Base-by-base conservation (phyloP, 73 alveolate species). In the Halteria grandinella region DNA sequence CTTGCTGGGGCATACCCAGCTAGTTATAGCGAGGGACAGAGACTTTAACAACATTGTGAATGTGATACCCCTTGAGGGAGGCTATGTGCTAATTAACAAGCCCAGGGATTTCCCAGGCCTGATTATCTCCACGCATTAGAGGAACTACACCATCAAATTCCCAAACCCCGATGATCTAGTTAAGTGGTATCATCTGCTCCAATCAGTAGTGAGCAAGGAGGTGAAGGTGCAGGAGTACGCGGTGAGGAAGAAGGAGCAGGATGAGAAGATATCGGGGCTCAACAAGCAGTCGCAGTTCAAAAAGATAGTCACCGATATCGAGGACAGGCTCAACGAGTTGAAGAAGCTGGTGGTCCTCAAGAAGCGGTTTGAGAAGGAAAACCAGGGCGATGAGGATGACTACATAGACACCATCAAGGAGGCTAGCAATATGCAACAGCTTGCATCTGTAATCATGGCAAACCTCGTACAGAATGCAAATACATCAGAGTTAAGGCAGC, bases 61-160 rank as follows among this genome's bases (percentile, higher is more conserved):
- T 47, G 78, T 77, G n/a, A 55, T 77, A 21, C 89, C 89, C 0
- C 63, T 77, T 0, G 79, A 66, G 27, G 89, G 81, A 39, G 89
- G 89, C 1, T 75, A 36, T 43, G 59, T 55, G 36, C 12, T 43
- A 31, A 36, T 75, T 28, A 57, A 58, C 37, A 55, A 70, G 41
- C 72, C 83, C 14, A 48, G 48, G 41, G 83, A 70, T n/a, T 51
- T 50, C 24, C 27, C 57, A 1, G 83, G 83, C 0, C 55, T 70
- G 1, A 32, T 70, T 3, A 8, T 70, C 18, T 28, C n/a, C 1
- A 50, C 59, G 7, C 55, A 28, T 33, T 7, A 14, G 2, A 70
- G 83, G 45, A 47, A 70, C 20, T 70, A 44, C 58, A 48, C n/a
- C 1, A 48, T 70, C 41, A 48, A 51, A 21, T 70, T 70, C 36